Evolutionary conservation across 495 filamentous ascomycete genomes (phyloP), one percentile per base, ranked within the genome.

Genomic region (Lasiosphaeriaceae sp.): DNA sequence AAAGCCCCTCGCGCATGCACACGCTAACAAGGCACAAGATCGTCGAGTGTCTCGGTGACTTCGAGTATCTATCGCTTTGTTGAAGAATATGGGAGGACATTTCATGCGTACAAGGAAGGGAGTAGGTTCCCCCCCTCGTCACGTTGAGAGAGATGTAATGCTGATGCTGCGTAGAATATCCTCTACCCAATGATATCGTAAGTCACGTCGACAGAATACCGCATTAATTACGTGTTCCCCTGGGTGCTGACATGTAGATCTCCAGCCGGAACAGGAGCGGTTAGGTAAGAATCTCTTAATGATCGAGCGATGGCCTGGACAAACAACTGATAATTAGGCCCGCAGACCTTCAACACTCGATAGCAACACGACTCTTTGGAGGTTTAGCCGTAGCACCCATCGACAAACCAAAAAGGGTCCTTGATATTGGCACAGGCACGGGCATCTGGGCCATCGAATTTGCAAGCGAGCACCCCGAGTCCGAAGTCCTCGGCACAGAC

Each of bases 41-140:
- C 47, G 2, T 34, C 47, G 17, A 47, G 46, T 20, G 46, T 26
- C 20, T 47, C 46, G 20, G 46, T 22, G 11, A 50, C 47, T 2
- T 20, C 47, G 2, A 35, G 47, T 23, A 23, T 34, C 5, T 31
- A 31, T 20, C 4, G 14, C 5, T 34, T 50, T 19, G 26, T 50
- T 14, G 24, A 57, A 11, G 74, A 81, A 59, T 80, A 80, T 61
- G 79, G 77, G 16, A 71, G 79, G 43, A 72, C 74, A 14, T 80
- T 80, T 54, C 77, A 80, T 46, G 70, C 72, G 46, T 80, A 72
- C 57, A 74, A 75, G 61, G 70, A 74, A 46, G 73, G 69, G 35
- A 71, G 47, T 45, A n/a, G 52, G 26, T 54, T 52, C 12, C 5
- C 19, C 41, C 12, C 22, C 20, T 8, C 1, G n/a, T 4, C 9